Conservation (phyloP, 2,329 filamentous ascomycete genomes). For the Chrysoporthe austroafricana region DNA sequence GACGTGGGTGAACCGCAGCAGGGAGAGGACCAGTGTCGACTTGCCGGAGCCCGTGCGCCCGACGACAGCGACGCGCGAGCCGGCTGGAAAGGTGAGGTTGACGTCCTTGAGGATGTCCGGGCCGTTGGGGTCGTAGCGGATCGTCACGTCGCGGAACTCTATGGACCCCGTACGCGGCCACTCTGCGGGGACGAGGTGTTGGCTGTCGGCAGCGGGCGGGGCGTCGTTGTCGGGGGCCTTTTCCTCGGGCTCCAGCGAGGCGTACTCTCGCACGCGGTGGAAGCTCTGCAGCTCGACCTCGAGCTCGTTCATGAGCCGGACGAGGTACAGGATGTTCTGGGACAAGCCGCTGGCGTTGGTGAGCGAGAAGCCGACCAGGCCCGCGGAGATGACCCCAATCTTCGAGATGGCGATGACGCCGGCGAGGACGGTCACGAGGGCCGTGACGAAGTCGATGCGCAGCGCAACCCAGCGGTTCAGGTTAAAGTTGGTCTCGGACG, state of each 20-base stretch:
- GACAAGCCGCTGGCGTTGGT: conserved; percentile 60
- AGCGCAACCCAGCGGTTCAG: conserved; percentile 62
- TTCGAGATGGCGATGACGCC: conserved; percentile 57
- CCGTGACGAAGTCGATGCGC: conserved; percentile 58
- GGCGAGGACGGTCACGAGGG: conserved; percentile 54
- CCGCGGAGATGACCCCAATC: conserved; percentile 51
- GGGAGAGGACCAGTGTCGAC: conserved; percentile 51
- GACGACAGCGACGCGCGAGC: conserved; percentile 67
- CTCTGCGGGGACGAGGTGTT: conserved; percentile 26
- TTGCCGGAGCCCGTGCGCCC: conserved; percentile 72
- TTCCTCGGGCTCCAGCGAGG: conserved; percentile 36
- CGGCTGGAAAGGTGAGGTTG: conserved; percentile 44
- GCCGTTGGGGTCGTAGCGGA: conserved; percentile 35
- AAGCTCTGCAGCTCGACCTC: conserved; percentile 60
- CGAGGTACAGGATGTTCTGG: conserved; percentile 54
- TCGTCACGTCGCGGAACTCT: conserved; percentile 36
- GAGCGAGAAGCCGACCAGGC: conserved; percentile 60
- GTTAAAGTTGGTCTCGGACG: conserved; percentile 56
- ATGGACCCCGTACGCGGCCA: conserved; percentile 37
- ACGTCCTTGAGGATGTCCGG: conserved; percentile 37
- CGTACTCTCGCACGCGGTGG: conserved; percentile 39
- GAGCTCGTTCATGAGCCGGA: conserved; percentile 59
- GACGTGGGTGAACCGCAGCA: conserved; percentile 43
- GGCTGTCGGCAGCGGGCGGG: conserved; percentile 14
- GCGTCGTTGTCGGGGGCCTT: conserved; percentile 23